Conservation (phyloP, 1,284 basidiomycete genomes). For the Gymnopus androsaceus region DNA sequence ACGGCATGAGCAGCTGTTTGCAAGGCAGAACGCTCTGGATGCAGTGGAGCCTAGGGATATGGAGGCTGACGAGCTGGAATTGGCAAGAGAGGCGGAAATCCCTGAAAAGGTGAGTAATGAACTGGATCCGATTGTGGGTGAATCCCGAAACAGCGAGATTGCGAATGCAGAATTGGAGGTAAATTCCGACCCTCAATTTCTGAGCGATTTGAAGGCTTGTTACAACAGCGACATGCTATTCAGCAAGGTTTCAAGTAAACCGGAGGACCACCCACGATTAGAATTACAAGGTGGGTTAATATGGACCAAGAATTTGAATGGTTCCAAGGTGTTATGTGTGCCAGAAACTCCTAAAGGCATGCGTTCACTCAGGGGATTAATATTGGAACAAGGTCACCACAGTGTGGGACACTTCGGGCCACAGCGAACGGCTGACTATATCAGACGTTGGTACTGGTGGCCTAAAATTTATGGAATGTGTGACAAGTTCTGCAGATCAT, state of each 20-base stretch:
- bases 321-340: conserved; percentile 17
- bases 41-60: conserved; percentile 3
- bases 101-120: not conserved
- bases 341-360: conserved; percentile 6
- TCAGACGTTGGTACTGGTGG: conserved; percentile 30
- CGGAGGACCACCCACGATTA: conserved; percentile 19
- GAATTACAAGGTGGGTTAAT: conserved; percentile 23
- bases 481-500: conserved; percentile 26
- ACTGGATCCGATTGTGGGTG: not conserved
- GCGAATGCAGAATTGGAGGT: not conserved
- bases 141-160: not conserved
- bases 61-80: conserved; percentile 6
- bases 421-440: conserved; percentile 23
- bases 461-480: conserved; percentile 15
- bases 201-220: not conserved
- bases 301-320: conserved; percentile 18
- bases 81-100: not conserved
- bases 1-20: not conserved
- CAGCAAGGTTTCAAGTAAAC: conserved; percentile 16
- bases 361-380: conserved; percentile 15
- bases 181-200: not conserved
- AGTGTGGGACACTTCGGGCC: conserved; percentile 23
- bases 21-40: conserved; percentile 5
- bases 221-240: conserved; percentile 20
- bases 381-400: conserved; percentile 25